Conservation (phyloP, 2,329 filamentous ascomycete genomes). For the Cryphonectria nitschkei region DNA sequence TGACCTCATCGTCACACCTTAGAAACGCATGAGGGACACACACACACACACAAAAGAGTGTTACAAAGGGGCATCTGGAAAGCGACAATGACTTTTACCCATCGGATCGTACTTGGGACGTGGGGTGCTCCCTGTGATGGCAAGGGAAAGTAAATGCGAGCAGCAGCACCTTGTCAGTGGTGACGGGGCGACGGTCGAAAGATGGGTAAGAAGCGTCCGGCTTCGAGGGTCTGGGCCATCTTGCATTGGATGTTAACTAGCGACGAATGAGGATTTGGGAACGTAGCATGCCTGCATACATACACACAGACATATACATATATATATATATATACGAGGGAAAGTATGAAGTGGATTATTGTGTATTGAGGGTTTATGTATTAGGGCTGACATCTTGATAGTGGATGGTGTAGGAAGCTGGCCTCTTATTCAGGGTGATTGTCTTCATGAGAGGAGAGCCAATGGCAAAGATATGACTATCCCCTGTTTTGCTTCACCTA, state of each 20-base stretch:
- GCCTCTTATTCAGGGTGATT: not conserved
- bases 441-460: no score
- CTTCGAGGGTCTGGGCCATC: not conserved
- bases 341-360: not conserved
- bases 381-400: not conserved
- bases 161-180: not conserved
- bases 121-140: not conserved
- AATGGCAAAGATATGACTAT: not conserved
- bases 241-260: constrained; percentile 3
- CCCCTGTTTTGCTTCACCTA: not conserved
- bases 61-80: not conserved
- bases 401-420: not conserved
- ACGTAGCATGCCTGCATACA: not conserved
- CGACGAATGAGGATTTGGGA: not conserved
- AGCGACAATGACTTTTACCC: not conserved
- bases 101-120: not conserved
- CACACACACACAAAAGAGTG: not conserved
- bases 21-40: not conserved
- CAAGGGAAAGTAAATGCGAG: not conserved
- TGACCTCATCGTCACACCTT: not conserved
- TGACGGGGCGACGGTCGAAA: not conserved
- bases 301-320: not conserved
- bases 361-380: not conserved
- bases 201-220: not conserved
- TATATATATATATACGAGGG: not conserved